Percentiles rank a stretch among this genome's conserved stretches.
Evolutionary conservation across 2,329 filamentous ascomycete species (phyloP).

Genomic region (Apiospora arundinis): DNA sequence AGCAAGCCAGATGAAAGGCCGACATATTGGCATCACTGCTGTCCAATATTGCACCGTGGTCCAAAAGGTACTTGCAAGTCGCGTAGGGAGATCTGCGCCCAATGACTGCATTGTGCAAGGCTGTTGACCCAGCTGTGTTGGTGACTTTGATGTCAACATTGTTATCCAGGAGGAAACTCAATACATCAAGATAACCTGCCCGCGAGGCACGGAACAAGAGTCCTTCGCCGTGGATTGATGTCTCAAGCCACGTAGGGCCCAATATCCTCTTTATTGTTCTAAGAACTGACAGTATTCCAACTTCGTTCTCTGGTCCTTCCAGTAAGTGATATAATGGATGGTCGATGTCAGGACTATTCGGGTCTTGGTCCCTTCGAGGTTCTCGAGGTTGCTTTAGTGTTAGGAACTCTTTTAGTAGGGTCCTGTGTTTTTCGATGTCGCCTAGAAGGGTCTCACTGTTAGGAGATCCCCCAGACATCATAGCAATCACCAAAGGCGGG

Average conservation of each 20-base stretch:
- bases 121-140: not conserved
- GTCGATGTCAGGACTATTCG: too few relatives aligned
- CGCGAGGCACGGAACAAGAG: not conserved
- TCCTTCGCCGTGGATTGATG: not conserved
- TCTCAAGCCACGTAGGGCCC: not conserved
- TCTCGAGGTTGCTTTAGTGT: not conserved
- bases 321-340: too few relatives aligned
- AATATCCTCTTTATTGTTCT: not conserved
- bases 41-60: not conserved
- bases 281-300: not conserved
- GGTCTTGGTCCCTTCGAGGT: not conserved
- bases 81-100: not conserved
- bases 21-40: not conserved
- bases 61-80: not conserved
- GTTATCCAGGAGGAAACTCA: not conserved
- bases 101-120: not conserved
- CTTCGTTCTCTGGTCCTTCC: too few relatives aligned
- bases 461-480: not conserved
- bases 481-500: not conserved
- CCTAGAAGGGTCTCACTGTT: not conserved
- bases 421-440: not conserved
- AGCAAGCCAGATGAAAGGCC: not conserved
- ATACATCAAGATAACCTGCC: not conserved
- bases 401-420: not conserved
- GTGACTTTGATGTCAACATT: not conserved